Evolutionary conservation across 208 protist species (phyloP).

Genomic region (Perkinsela sp.): DNA sequence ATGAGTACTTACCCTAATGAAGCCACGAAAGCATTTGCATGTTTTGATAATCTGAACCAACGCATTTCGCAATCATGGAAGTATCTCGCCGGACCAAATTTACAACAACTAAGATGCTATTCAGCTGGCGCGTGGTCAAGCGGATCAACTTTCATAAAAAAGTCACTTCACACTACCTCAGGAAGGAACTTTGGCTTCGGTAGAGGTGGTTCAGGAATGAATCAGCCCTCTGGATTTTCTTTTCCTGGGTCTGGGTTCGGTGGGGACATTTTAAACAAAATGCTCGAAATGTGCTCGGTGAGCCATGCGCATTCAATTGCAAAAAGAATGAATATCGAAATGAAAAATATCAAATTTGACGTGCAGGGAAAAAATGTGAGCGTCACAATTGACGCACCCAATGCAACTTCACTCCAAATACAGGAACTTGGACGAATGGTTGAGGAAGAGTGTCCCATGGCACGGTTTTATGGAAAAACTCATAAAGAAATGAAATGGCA

Average conservation of each 20-base stretch:
- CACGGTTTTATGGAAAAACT: slow-evolving; percentile 13
- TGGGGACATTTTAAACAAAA: slow-evolving; percentile 25
- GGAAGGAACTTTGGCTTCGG: too few species aligned
- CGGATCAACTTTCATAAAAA: too few species aligned
- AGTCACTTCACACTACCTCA: too few species aligned
- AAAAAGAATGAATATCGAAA: slow-evolving; percentile 22
- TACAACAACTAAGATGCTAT: too few species aligned
- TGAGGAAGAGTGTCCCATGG: slow-evolving; percentile 51
- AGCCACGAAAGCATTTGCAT: too few species aligned
- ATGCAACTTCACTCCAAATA: slow-evolving; percentile 41
- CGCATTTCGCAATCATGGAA: too few species aligned
- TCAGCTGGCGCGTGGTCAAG: too few species aligned
- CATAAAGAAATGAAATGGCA: neutral
- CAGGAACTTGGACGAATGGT: slow-evolving; percentile 40
- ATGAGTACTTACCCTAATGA: too few species aligned
- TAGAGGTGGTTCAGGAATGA: too few species aligned
- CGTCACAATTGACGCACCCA: slow-evolving; percentile 41
- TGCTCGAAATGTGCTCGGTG: slow-evolving; percentile 47
- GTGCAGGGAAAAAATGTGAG: slow-evolving; percentile 26
- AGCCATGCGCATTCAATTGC: slow-evolving; percentile 41
- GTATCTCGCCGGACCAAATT: too few species aligned
- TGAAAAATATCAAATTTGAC: slow-evolving; percentile 37
- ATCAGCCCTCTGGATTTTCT: neutral
- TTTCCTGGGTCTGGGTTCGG: slow-evolving; percentile 7
- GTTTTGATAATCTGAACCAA: too few species aligned